Percentiles rank a stretch among this genome's conserved stretches.
Conservation (phyloP, 2,329 filamentous ascomycete species). For the Cladosporium colombiae region DNA sequence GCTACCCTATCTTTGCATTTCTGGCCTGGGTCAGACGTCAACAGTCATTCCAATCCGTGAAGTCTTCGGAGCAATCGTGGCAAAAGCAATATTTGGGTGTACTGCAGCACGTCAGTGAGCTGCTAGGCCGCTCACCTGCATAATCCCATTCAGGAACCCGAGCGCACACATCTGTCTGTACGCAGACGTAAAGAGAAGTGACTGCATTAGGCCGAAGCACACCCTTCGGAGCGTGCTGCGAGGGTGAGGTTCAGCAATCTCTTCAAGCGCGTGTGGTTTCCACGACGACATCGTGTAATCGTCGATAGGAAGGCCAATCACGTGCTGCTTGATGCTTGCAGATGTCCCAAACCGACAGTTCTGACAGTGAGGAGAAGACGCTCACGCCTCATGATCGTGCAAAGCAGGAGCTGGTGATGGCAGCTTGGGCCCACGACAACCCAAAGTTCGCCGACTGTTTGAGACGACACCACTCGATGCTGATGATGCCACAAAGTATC, state of each 20-base stretch:
- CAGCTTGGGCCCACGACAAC: background rate
- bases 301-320: background rate
- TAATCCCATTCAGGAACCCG: constrained; percentile 10
- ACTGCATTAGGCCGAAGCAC: background rate
- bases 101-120: constrained; percentile 6
- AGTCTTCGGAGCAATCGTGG: background rate
- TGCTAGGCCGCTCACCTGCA: constrained; percentile 12
- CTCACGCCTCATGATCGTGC: background rate
- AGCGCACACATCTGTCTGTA: background rate
- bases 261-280: background rate
- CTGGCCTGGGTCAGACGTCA: background rate
- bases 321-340: background rate
- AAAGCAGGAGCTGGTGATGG: background rate
- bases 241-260: background rate
- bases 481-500: background rate
- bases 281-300: background rate
- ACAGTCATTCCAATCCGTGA: background rate
- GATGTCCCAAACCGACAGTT: background rate
- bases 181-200: background rate
- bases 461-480: background rate
- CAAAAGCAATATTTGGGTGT: constrained; percentile 2
- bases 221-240: constrained; percentile 1
- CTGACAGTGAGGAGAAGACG: background rate
- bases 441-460: background rate
- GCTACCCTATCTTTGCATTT: constrained; percentile 7